Base-by-base conservation (phyloP, 108 stramenopile genomes). In the Skeletonema grethae region DNA sequence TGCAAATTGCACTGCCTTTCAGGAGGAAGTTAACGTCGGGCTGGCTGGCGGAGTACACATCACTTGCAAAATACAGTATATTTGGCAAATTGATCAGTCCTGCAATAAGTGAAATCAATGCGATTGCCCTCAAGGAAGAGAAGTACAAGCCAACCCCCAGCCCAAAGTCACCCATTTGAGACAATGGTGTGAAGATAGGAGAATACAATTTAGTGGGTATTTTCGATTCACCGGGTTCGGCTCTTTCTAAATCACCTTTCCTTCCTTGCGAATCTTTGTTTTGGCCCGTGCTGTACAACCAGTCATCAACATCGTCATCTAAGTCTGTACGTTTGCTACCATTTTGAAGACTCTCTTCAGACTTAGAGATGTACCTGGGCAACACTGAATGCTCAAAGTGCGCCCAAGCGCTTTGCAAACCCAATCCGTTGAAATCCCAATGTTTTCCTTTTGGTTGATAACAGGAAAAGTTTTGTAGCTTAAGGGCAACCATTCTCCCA, bases 331-430 rank as follows among this genome's bases (percentile, higher is more conserved):
- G 15, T 22, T 30, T 36, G 24, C 75, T 63, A 16, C 36, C 63
- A n/a, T 63, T 56, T 36, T 24, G 70, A 69, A 35, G 70, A 67
- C 59, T 65, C 28, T 35, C 3, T 35, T 11, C 3, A 48, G 15
- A 25, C 38, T 58, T 38, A 22, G 32, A 78, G 3, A 77, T 64
- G 57, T 82, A 83, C 36, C 95, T 72, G 3, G 87, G 81, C 53
- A 96, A 66, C 0, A 92, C 82, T n/a, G 84, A 84, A 63, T 94
- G 93, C 71, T 96, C 95, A 84, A 94, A 96, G 69, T 94, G 92
- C 18, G 85, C 91, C 95, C 95, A 96, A 29, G 91, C 93, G 24
- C 63, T 69, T 43, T 76, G 77, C 43, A 79, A 57, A 36, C 82
- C 82, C 16, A 70, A 31, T 41, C 82, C 82, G n/a, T 69, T 35